These are phyloP conservation scores for Botrytis paeoniae DNA, from an alignment of 2,329 filamentous ascomycete genomes.

Conservation along the genomic window DNA sequence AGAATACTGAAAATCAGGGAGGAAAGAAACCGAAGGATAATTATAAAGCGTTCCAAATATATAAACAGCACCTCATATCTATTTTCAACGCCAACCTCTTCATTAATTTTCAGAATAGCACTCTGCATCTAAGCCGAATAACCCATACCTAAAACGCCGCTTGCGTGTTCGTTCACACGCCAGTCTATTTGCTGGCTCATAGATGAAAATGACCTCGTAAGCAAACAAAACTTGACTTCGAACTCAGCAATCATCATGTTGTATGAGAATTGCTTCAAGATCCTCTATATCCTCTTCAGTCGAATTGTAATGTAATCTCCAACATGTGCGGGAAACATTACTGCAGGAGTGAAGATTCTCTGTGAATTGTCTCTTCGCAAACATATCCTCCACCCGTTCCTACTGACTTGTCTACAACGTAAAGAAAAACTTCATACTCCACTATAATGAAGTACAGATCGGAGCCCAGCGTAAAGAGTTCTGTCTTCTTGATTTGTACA, in stretches of 20 bases:
- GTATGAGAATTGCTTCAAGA: accelerated
- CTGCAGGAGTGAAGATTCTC: background rate
- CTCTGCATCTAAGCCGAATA: background rate
- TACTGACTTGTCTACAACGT: background rate
- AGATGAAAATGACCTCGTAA: background rate
- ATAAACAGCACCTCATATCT: background rate
- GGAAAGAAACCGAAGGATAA: background rate
- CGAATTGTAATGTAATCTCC: background rate
- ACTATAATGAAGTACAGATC: background rate
- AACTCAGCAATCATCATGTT: background rate
- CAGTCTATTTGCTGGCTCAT: background rate
- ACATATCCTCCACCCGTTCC: background rate
- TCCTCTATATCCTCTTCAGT: background rate
- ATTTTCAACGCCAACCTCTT: background rate
- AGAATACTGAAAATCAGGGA: too few relatives aligned
- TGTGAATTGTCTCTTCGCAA: background rate
- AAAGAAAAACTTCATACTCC: background rate
- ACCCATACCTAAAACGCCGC: background rate
- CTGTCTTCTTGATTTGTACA: background rate
- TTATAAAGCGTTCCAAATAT: background rate
- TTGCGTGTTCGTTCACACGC: background rate
- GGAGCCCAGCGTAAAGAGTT: background rate
- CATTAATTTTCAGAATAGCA: background rate
- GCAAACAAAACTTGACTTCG: background rate
- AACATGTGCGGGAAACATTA: background rate